Evolutionary conservation across 208 protist genomes (phyloP).

Genomic region (Tritrichomonas foetus): DNA sequence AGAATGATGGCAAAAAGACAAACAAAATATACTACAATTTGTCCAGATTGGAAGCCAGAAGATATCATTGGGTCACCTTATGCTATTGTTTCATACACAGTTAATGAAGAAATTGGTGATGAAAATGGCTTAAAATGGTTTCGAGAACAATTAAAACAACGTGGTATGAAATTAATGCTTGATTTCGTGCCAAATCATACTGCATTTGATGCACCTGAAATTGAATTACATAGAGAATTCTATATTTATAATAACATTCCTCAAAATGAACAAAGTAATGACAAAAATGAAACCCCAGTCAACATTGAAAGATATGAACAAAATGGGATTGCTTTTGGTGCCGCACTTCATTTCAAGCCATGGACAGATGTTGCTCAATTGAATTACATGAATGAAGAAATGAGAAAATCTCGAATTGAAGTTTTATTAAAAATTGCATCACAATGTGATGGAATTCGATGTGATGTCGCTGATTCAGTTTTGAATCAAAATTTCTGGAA

Average conservation of each 20-base stretch:
- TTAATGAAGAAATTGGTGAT: slow-evolving; percentile 26
- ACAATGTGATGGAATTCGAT: slow-evolving; percentile 42
- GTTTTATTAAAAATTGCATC: not conserved
- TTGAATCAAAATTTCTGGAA: slow-evolving; percentile 40
- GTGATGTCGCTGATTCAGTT: slow-evolving; percentile 45
- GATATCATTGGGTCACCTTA: slow-evolving; percentile 49
- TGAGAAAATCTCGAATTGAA: not conserved
- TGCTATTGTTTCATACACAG: not conserved
- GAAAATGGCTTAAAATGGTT: not conserved
- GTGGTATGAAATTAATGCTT: slow-evolving; percentile 43
- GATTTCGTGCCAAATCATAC: slow-evolving; percentile 47
- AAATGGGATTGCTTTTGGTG: not conserved
- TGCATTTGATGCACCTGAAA: not conserved
- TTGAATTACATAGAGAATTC: not conserved
- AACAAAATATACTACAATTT: not conserved
- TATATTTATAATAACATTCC: not conserved
- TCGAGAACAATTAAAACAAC: not conserved
- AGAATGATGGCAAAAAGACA: not conserved
- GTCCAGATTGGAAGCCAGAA: slow-evolving; percentile 41
- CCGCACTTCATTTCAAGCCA: not conserved
- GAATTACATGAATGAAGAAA: not conserved
- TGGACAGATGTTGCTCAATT: slow-evolving; percentile 21
- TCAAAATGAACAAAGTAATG: too few relatives aligned
- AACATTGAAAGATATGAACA: not conserved
- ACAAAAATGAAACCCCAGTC: not conserved